phyloP scores from a whole-genome alignment of 805 yeast genomes.

The Candida hungchunana region DNA sequence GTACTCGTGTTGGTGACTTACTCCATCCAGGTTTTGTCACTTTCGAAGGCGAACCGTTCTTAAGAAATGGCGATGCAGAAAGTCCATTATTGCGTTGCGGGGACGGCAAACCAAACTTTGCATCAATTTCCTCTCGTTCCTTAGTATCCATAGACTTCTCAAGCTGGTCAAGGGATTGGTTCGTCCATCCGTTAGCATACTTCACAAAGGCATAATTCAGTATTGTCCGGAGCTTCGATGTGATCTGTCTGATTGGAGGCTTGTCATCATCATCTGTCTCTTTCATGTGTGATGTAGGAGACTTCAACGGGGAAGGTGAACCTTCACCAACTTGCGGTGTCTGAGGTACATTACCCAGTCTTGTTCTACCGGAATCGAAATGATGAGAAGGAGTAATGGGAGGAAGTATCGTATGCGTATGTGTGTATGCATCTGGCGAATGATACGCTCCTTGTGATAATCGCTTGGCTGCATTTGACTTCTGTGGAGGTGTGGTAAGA shows the following conservation, averaged over 20 bases:
- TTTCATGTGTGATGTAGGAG: conserved; percentile 21
- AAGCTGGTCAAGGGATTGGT: conserved; percentile 27
- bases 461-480: background rate
- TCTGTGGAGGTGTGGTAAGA: background rate
- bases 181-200: conserved; percentile 30
- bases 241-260: conserved; percentile 38
- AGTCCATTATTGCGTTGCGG: conserved; percentile 4
- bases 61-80: conserved; percentile 7
- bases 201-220: conserved; percentile 39
- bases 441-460: conserved; percentile 1
- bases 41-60: conserved; percentile 8
- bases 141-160: conserved; percentile 19
- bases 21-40: conserved; percentile 15
- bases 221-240: conserved; percentile 36
- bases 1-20: conserved; percentile 9
- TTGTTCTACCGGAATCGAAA: conserved; percentile 2
- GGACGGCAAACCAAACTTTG: conserved; percentile 1
- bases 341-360: conserved; percentile 23
- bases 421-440: conserved; percentile 22
- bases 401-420: conserved; percentile 10
- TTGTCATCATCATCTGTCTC: conserved; percentile 25
- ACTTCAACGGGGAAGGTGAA: conserved; percentile 23
- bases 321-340: conserved; percentile 17
- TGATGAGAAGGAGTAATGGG: conserved; percentile 23
- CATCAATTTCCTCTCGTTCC: conserved; percentile 9